Evolutionary conservation across 306 rosid species (phyloP), one percentile per base, ranked within the genome.

Genomic region (Lathyrus tuberosus): DNA sequence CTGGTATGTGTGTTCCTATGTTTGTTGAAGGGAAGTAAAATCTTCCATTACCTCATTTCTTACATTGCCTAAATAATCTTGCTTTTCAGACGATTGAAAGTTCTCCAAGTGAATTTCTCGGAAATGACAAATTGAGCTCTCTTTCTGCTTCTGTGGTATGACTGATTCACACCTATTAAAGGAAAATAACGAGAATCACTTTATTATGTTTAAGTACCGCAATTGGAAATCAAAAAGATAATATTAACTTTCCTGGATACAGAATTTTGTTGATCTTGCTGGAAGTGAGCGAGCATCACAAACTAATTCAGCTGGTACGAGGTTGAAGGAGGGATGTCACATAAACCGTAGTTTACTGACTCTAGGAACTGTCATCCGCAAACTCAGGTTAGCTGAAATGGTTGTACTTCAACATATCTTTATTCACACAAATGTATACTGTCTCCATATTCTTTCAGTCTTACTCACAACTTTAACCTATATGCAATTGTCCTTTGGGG

Each of bases 211-310:
- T 28, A 43, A 17, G 47, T 30, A 18, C 60, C 24, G 12, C 38
- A 66, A 65, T 33, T 6, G 54, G 70, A 67, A 67, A 63, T 24
- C 18, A 62, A 49, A 58, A 70, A 65, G 43, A 69, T 17, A 13
- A 12, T 10, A 63, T 48, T 56, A 65, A 13, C 46, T 68, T 40
- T 72, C 69, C 53, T 56, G 49, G 73, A 51, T 59, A 53, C 92
- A 94, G 98, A 94, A 91, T 85, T 94, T 94, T 82, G 81, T 94
- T 11, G 97, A 94, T 84, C 98, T 94, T 65, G 97, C 97, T 8
- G 97, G 98, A 78, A 90, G 98, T 78, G 98, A 94, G 68, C 96
- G 98, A 53, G 97, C 96, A 77, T 90, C 98, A 67, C 96, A 94
- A 83, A 82, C 92, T 15, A 78, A 83, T 85, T 86, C 98, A 78